Base-by-base conservation (phyloP, 306 rosid genomes). In the Lablab purpureus region DNA sequence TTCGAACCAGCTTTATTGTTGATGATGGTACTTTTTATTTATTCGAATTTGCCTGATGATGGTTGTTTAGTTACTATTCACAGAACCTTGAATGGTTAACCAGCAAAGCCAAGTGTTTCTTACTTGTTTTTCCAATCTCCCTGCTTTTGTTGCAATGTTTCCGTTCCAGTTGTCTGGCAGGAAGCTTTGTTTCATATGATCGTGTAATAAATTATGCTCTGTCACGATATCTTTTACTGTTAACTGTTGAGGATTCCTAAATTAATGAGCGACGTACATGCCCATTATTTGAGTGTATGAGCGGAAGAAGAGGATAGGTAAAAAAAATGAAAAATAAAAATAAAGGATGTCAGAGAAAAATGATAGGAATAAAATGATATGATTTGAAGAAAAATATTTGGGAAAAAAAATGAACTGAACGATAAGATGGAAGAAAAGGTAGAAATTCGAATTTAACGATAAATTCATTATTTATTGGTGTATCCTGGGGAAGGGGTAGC, bases 101-200 rank as follows among this genome's bases (percentile, higher is more conserved):
- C 21, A 52, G 63, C 21, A 41, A 28, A 12, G 22, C 67, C 73
- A 28, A 15, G 77, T 69, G 74, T 63, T n/a, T 37, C 6, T 67
- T 0, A 1, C 40, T 22, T 74, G 23, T 13, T 28, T 30, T 12
- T 21, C 60, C 25, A 55, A 28, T 73, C 21, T 83, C 36, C 64
- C 4, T 72, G 52, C 23, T 36, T 76, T 50, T 71, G 46, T 41
- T 63, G 19, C 47, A 51, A 11, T 43, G 14, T 45, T 72, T 36
- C 60, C 46, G 52, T 70, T 76, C 19, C 64, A 70, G 10, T 76
- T 71, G 74, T 62, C n/a, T 76, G 62, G 67, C 23, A 62, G 41
- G 68, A 70, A 40, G 62, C 62, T 41, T 55, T 30, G 11, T 69
- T 46, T 21, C 18, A 3, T 67, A 41, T 5, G 60, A 49, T 59